These are phyloP conservation scores for Epichloe aotearoae DNA, from an alignment of 2,329 filamentous ascomycete genomes.

Conservation along the genomic window DNA sequence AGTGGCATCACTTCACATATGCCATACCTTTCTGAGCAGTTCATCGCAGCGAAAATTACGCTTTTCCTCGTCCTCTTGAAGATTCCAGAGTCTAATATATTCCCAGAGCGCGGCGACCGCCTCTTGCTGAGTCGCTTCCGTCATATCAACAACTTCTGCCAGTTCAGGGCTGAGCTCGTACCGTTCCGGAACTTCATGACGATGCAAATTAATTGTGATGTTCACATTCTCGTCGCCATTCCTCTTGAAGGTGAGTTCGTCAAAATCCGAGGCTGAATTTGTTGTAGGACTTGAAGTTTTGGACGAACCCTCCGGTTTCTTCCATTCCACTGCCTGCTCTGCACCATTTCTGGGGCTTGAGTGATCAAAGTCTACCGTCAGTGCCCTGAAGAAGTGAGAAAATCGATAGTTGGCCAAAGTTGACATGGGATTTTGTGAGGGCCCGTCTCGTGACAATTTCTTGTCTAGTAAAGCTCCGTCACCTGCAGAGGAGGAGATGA, in stretches of 20 bases:
- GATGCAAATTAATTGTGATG: slow-evolving; percentile 71
- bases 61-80: slow-evolving; percentile 93
- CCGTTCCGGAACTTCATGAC: slow-evolving; percentile 76
- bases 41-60: slow-evolving; percentile 85
- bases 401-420: slow-evolving; percentile 38
- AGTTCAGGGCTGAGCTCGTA: slow-evolving; percentile 68
- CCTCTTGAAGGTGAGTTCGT: slow-evolving; percentile 81
- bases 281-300: slow-evolving; percentile 25
- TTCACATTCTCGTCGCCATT: slow-evolving; percentile 88
- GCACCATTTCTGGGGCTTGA: slow-evolving; percentile 41
- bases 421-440: slow-evolving; percentile 11
- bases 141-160: slow-evolving; percentile 72
- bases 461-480: neutral
- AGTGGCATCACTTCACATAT: neutral
- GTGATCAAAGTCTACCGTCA: slow-evolving; percentile 61
- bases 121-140: slow-evolving; percentile 76
- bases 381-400: slow-evolving; percentile 71
- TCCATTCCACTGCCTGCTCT: slow-evolving; percentile 66
- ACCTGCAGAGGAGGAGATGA: too few species aligned
- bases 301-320: slow-evolving; percentile 53
- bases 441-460: slow-evolving; percentile 37
- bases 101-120: slow-evolving; percentile 91
- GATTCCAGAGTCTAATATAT: slow-evolving; percentile 71
- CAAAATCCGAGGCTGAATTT: slow-evolving; percentile 64
- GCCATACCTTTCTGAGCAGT: slow-evolving; percentile 56